Base-by-base conservation (phyloP, 306 rosid genomes). In the Argentina anserina region DNA sequence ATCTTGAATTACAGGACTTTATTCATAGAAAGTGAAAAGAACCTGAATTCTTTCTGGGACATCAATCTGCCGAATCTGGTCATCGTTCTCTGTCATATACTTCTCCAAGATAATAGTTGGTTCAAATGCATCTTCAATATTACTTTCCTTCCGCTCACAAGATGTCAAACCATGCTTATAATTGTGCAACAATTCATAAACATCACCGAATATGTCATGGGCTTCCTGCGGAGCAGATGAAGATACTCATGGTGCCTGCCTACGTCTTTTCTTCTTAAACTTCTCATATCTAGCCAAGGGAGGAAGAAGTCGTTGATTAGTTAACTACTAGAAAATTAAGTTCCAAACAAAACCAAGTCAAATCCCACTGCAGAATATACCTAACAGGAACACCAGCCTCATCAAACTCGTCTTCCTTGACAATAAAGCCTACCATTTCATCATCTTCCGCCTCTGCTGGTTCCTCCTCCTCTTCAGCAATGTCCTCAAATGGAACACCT, bases 31-130 rank as follows among this genome's bases (percentile, higher is more conserved):
- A 65, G 65, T 29, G 23, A 47, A 76, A 8, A 66, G 62, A 59
- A 94, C 99, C 99, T 91, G 99, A 94, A 90, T 91, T 86, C 99
- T 94, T 84, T 94, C 99, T 0, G 99, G 99, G 75, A 87, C 74
- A 76, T 94, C 99, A 60, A 79, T 70, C 82, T 90, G 87, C 82
- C 93, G 87, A 76, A 94, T 88, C 58, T 23, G 89, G 83, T 91
- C 93, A 78, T 94, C 99, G 76, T 86, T 88, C 84, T 85, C 84
- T 14, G 97, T 94, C 99, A 94, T 94, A 69, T 89, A 94, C 84
- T 90, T 94, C 76, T 91, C 96, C 14, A 90, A 85, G 37, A 94
- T 84, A 73, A 94, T 80, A 83, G 80, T 79, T 6, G 99, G 99
- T 78, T 94, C 99, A 84, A 94, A 94, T 79, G 89, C 96, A 82